Percentiles rank a stretch among this genome's conserved stretches.
Conservation (phyloP, 2,329 filamentous ascomycete genomes). For the Beauveria pseudobassiana region DNA sequence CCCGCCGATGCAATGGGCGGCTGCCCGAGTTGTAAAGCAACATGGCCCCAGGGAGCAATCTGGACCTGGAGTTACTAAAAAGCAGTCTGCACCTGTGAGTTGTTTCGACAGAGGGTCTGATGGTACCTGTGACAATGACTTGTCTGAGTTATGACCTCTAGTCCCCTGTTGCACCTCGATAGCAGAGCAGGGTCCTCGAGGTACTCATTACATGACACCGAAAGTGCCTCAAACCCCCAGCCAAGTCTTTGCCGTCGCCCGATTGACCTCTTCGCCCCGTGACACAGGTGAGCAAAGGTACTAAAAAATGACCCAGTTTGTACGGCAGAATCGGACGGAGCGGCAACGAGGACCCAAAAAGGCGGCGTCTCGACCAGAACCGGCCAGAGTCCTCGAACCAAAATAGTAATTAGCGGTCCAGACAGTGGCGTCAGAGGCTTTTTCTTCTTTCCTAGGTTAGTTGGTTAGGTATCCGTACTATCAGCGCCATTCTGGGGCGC, state of each 20-base stretch:
- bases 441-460: background rate
- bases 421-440: slow-evolving; percentile 7
- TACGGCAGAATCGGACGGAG: slow-evolving; percentile 1
- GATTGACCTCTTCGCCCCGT: background rate
- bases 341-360: background rate
- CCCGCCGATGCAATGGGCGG: background rate
- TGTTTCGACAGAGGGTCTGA: background rate
- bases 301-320: background rate
- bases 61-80: no score
- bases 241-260: background rate
- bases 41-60: background rate
- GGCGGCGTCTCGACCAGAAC: slow-evolving; percentile 3
- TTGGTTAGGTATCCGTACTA: no score
- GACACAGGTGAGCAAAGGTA: background rate
- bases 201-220: background rate
- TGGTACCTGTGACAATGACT: background rate
- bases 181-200: background rate
- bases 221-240: background rate
- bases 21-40: background rate
- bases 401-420: slow-evolving; percentile 8
- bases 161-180: background rate
- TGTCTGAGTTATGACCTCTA: background rate
- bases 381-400: slow-evolving; percentile 2
- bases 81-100: background rate
- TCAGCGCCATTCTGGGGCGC: background rate